Percentiles rank a stretch among this genome's conserved stretches.
Evolutionary conservation across 1,284 basidiomycete species (phyloP).

Genomic region (Fomes fomentarius): DNA sequence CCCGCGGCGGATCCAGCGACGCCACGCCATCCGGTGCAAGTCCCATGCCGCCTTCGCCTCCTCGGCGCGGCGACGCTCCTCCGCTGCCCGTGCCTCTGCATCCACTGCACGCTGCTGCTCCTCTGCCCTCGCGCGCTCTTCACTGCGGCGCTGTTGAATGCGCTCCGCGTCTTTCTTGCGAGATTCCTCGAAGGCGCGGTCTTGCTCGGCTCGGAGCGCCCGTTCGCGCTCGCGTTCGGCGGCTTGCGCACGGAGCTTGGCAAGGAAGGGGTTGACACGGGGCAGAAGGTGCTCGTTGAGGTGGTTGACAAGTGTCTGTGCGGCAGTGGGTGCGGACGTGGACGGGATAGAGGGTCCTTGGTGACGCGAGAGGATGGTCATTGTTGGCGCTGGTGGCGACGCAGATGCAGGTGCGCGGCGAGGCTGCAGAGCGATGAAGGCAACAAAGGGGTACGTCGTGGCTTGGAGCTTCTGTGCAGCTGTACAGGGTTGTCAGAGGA

Average conservation of each 20-base stretch:
- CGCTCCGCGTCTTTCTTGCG: constrained; percentile 73
- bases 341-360: constrained; percentile 64
- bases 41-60: constrained; percentile 36
- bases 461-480: constrained; percentile 86
- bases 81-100: constrained; percentile 35
- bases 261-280: constrained; percentile 76
- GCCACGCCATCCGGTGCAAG: constrained; percentile 48
- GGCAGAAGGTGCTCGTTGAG: constrained; percentile 76
- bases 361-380: constrained; percentile 85
- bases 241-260: constrained; percentile 54
- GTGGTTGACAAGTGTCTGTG: constrained; percentile 64
- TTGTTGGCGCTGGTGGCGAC: constrained; percentile 48
- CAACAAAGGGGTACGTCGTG: constrained; percentile 91
- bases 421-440: constrained; percentile 88
- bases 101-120: constrained; percentile 33
- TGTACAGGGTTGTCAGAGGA: constrained; percentile 34
- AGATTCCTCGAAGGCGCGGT: constrained; percentile 74
- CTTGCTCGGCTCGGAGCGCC: constrained; percentile 79
- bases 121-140: constrained; percentile 41
- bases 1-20: constrained; percentile 49
- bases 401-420: constrained; percentile 49
- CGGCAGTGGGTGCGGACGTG: constrained; percentile 57
- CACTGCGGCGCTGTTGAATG: constrained; percentile 54
- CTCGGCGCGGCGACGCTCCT: constrained; percentile 35
- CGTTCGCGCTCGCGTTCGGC: constrained; percentile 65